Conservation (phyloP, 2,329 filamentous ascomycete species). For the Apiospora arundinis region DNA sequence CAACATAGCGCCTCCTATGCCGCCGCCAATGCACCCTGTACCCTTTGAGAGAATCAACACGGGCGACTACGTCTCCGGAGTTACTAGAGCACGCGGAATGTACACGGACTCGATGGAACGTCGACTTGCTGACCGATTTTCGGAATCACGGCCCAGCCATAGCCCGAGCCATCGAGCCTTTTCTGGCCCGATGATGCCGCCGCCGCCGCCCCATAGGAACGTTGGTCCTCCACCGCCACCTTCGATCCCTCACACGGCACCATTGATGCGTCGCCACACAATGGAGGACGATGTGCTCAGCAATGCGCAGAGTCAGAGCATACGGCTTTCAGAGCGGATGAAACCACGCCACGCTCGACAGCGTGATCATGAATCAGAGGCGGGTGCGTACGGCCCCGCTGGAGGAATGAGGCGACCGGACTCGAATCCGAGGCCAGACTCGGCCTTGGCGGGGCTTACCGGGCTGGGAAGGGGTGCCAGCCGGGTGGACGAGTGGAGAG, state of each 20-base stretch:
- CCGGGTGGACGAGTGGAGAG: slow-evolving; percentile 40
- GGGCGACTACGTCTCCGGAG: slow-evolving; percentile 51
- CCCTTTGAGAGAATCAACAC: slow-evolving; percentile 45
- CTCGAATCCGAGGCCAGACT: slow-evolving; percentile 28
- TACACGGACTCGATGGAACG: slow-evolving; percentile 54
- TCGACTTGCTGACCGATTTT: slow-evolving; percentile 57
- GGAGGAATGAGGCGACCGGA: slow-evolving; percentile 31
- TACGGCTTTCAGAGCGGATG: slow-evolving; percentile 39
- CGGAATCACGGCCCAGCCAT: slow-evolving; percentile 47
- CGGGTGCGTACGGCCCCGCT: slow-evolving; percentile 30
- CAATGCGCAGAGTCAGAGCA: slow-evolving; percentile 36
- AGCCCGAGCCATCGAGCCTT: slow-evolving; percentile 35
- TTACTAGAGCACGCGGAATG: slow-evolving; percentile 50
- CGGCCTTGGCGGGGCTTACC: slow-evolving; percentile 39
- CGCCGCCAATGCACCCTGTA: slow-evolving; percentile 36
- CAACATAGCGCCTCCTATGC: slow-evolving; percentile 43
- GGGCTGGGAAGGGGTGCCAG: slow-evolving; percentile 41
- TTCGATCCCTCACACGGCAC: slow-evolving; percentile 33
- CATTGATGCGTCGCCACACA: slow-evolving; percentile 46
- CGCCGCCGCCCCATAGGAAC: slow-evolving; percentile 30
- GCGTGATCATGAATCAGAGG: slow-evolving; percentile 35
- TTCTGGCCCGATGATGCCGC: slow-evolving; percentile 35
- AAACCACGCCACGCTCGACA: slow-evolving; percentile 33
- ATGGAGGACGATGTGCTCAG: slow-evolving; percentile 50
- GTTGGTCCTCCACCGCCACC: slow-evolving; percentile 36